Percentiles rank a stretch among this genome's conserved stretches.
These are phyloP conservation scores for Saccharomycopsis oosterbeekiorum DNA, from an alignment of 805 yeast species.

Conservation along the genomic window DNA sequence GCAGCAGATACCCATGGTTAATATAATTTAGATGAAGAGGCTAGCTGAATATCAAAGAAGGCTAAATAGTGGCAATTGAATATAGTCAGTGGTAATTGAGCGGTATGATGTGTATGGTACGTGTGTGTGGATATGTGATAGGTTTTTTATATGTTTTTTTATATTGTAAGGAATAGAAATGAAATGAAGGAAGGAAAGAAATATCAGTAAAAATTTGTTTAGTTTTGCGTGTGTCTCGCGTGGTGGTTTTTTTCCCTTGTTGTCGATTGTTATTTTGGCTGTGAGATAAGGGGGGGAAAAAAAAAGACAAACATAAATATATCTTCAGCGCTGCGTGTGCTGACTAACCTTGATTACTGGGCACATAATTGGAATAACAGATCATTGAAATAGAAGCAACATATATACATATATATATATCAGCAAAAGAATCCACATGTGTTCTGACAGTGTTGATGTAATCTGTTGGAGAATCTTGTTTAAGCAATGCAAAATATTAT, in stretches of 20 bases:
- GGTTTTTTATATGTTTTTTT: not conserved
- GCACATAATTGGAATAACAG: not conserved
- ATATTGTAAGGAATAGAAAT: not conserved
- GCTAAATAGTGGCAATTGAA: too few relatives aligned
- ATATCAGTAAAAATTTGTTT: not conserved
- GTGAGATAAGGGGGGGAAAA: not conserved
- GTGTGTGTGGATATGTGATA: not conserved
- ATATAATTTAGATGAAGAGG: not conserved
- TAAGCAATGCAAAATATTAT: too few relatives aligned
- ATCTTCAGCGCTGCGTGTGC: too few relatives aligned
- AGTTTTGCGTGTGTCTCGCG: not conserved
- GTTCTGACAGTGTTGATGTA: too few relatives aligned
- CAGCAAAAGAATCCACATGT: not conserved
- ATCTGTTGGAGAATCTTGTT: too few relatives aligned
- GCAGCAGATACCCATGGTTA: not conserved
- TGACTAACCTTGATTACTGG: too few relatives aligned
- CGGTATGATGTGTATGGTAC: too few relatives aligned
- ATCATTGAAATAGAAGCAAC: not conserved
- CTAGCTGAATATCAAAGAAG: too few relatives aligned
- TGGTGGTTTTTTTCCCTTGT: not conserved
- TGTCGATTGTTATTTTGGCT: not conserved
- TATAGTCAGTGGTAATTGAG: too few relatives aligned
- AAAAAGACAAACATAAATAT: too few relatives aligned
- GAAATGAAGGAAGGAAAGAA: not conserved
- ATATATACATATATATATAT: too few relatives aligned